Evolutionary conservation across 495 filamentous ascomycete genomes (phyloP), one percentile per base, ranked within the genome.

Genomic region (Tuber magnatum): DNA sequence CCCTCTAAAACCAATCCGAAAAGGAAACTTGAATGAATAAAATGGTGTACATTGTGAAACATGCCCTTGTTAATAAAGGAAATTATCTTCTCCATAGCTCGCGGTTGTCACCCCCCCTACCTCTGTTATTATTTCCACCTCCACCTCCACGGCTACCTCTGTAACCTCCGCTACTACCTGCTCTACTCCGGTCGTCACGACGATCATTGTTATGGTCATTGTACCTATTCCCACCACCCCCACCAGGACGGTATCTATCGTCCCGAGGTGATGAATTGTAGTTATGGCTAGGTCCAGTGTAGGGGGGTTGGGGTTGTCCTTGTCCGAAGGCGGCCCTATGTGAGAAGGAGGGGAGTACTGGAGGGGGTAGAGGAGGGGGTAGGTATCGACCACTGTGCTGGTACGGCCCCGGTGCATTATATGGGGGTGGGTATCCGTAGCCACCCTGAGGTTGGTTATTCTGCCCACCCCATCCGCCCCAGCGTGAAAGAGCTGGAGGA

Each of bases 401-500:
- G 12, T 61, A 32, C 1, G 7, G 48, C 9, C 48, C n/a, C 7
- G 48, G 48, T 56, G 48, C 8, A n/a, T n/a, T n/a, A 7, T 40
- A 40, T 40, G 39, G 39, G 39, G 39, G 51, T 28, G n/a, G n/a
- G 6, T 61, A 24, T 48, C 2, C 20, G n/a, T 61, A 32, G 3
- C 10, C 12, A 3, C 51, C 51, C 51, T 3, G 51, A 28, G n/a
- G 3, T 3, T 61, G 56, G 14, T 16, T 32, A 1, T 6, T 0
- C 4, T 61, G 56, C 24, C 56, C 10, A 16, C 56, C 56, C 56
- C 56, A 61, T 32, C 39, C 39, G 39, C 39, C 70, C 79, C 78
- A 81, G 42, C 43, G 35, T 4, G 70, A 72, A 35, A 76, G 78
- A 3, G 48, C 74, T 8, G 77, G 74, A 1, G 80, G 80, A 0